Evolutionary conservation across 140 eudicot genomes (phyloP).

Genomic region (Ambrosia hybrid): DNA sequence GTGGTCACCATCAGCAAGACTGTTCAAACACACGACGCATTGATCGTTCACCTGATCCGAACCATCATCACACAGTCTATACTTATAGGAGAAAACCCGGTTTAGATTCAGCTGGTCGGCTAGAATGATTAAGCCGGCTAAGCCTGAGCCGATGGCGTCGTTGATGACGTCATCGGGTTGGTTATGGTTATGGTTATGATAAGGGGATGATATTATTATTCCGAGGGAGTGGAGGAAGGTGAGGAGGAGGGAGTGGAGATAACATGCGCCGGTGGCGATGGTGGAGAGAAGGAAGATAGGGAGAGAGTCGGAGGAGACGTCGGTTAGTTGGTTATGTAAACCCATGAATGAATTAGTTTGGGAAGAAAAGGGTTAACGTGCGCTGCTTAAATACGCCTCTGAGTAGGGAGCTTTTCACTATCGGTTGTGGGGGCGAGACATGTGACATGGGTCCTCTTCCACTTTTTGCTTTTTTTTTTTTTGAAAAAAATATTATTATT

Average conservation of each 20-base stretch:
- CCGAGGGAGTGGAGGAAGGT: constrained; percentile 37
- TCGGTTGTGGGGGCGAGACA: background rate
- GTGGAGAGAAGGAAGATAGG: constrained; percentile 35
- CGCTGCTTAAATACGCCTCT: too few relatives aligned
- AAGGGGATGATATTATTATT: constrained; percentile 1
- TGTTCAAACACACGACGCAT: constrained; percentile 76
- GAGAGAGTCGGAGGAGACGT: constrained; percentile 58
- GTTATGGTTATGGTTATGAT: too few relatives aligned
- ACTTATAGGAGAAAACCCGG: constrained; percentile 42
- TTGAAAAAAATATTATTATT: too few relatives aligned
- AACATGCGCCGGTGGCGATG: constrained; percentile 48
- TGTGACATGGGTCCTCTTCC: background rate
- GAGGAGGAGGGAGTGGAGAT: constrained; percentile 48
- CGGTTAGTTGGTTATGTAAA: constrained; percentile 58
- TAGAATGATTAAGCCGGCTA: constrained; percentile 57
- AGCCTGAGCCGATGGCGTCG: constrained; percentile 49
- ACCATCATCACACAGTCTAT: background rate
- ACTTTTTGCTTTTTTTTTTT: too few relatives aligned
- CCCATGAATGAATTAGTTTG: too few relatives aligned
- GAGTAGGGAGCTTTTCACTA: too few relatives aligned
- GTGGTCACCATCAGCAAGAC: constrained; percentile 51
- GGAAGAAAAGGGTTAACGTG: too few relatives aligned
- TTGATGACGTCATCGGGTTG: constrained; percentile 28
- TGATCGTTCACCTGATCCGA: constrained; percentile 25
- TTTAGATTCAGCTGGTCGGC: constrained; percentile 66